Evolutionary conservation across 805 yeast species (phyloP).

Genomic region (Torulaspora quercuum): DNA sequence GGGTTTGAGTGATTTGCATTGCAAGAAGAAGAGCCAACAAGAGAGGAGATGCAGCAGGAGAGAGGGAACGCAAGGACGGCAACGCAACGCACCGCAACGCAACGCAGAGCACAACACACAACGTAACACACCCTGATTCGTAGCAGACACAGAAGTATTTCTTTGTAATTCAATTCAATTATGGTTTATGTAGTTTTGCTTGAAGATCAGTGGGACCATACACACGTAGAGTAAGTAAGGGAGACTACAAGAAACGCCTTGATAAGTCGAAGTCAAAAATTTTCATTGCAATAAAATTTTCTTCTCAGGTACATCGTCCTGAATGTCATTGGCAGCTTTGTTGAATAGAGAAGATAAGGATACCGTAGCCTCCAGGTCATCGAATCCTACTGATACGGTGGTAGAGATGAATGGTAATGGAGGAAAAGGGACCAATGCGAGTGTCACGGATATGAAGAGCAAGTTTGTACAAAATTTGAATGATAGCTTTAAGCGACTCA

Average conservation of each 20-base stretch:
- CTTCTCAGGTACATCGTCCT: not conserved
- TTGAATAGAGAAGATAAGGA: conserved; percentile 30
- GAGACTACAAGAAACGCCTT: no score
- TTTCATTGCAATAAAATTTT: conserved; percentile 1
- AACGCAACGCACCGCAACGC: conserved; percentile 1
- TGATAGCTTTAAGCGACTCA: conserved; percentile 21
- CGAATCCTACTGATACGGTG: conserved; percentile 1
- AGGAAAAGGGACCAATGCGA: conserved; percentile 1
- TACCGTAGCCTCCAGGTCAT: conserved; percentile 8
- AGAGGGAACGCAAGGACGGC: conserved; percentile 8
- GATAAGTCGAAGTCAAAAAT: conserved; percentile 1
- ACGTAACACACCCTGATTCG: conserved; percentile 5
- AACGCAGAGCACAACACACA: conserved; percentile 4
- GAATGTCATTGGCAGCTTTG: conserved; percentile 34
- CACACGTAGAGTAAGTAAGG: conserved; percentile 1
- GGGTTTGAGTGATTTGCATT: conserved; percentile 13
- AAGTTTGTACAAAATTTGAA: conserved; percentile 20
- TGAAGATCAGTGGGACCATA: not conserved
- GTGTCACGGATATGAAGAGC: conserved; percentile 10
- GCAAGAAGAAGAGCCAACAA: conserved; percentile 12
- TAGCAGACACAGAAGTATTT: conserved; percentile 2
- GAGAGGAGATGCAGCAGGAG: conserved; percentile 10
- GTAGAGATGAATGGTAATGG: conserved; percentile 8
- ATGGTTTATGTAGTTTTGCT: not conserved
- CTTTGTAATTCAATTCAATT: not conserved